Evolutionary conservation across 306 rosid species (phyloP).

Genomic region (Delonix regia): DNA sequence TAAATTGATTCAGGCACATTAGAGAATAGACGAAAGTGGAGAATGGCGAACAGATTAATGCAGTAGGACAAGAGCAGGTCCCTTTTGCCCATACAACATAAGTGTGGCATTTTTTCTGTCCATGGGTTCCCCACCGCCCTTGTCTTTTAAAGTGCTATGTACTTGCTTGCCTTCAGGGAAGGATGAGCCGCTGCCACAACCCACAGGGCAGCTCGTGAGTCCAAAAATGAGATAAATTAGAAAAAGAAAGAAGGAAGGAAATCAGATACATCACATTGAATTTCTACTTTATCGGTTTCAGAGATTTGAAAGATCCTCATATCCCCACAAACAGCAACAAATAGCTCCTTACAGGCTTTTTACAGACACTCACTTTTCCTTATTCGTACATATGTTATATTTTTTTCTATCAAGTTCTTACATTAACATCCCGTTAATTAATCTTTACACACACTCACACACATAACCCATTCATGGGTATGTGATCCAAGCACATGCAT

Average conservation of each 20-base stretch:
- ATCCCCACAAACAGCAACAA: slow-evolving; percentile 69
- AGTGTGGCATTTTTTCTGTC: neutral
- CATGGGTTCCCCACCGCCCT: neutral
- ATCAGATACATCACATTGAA: slow-evolving; percentile 40
- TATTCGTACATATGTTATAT: slow-evolving; percentile 40
- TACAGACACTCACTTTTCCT: slow-evolving; percentile 43
- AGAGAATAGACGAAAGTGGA: no score
- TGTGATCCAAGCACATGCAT: no score
- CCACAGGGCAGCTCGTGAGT: neutral
- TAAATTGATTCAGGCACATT: no score
- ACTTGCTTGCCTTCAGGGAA: neutral
- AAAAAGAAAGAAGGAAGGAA: neutral
- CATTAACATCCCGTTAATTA: no score
- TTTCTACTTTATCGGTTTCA: slow-evolving; percentile 55
- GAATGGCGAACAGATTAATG: no score
- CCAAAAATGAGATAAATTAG: neutral
- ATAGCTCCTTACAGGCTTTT: slow-evolving; percentile 64
- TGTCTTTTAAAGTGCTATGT: neutral
- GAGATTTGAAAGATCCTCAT: slow-evolving; percentile 57
- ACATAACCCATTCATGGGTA: no score
- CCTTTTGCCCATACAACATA: neutral
- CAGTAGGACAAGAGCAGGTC: no score
- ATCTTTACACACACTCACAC: no score
- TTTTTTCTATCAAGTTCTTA: neutral
- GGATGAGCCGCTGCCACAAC: no score